Evolutionary conservation across 129 eudicot genomes (phyloP), one percentile per base, ranked within the genome.

Genomic region (Lactuca sativa): DNA sequence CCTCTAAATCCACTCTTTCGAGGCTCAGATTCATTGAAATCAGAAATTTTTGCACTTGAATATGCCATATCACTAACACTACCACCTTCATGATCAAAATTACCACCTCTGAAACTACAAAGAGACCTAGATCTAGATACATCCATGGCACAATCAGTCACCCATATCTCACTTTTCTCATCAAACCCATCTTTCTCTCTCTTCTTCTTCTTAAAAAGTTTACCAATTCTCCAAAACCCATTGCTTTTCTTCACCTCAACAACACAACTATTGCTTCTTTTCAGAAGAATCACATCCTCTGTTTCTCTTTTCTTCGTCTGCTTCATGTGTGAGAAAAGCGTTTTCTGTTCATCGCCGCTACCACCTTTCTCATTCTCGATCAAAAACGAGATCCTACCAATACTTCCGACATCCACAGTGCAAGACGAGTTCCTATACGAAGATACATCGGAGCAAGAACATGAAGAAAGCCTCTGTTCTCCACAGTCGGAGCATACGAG

Each of bases 401-500:
- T 88, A 69, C 87, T 78, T 14, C 88, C 95, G 13, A 85, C 86
- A 64, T 85, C 95, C 69, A 80, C 79, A 12, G 96, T 82, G 51
- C 90, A 77, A 16, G 87, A 91, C 11, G 93, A 86, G 53, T 86
- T 91, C 10, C 90, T 74, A 52, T 85, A 80, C 0, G 97, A 88
- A 17, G 92, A 89, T 7, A 77, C 73, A 68, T 88, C 98, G 58
- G 97, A 92, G 55, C 98, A 92, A 43, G 98, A 89, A 70, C 98
- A 92, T 8, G 96, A 92, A 59, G 98, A 89, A 9, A 83, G 73
- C 30, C 98, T 77, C 64, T 92, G 98, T 72, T 92, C 98, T 11
- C 98, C 96, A 76, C 96, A 89, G 11, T 89, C 95, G 12, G 96
- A 80, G 69, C 98, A 92, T 2, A 92, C 92, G 31, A 92, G 79